Base-by-base conservation (phyloP, 2,329 filamentous ascomycete genomes). In the Chalaropsis ovoidea region DNA sequence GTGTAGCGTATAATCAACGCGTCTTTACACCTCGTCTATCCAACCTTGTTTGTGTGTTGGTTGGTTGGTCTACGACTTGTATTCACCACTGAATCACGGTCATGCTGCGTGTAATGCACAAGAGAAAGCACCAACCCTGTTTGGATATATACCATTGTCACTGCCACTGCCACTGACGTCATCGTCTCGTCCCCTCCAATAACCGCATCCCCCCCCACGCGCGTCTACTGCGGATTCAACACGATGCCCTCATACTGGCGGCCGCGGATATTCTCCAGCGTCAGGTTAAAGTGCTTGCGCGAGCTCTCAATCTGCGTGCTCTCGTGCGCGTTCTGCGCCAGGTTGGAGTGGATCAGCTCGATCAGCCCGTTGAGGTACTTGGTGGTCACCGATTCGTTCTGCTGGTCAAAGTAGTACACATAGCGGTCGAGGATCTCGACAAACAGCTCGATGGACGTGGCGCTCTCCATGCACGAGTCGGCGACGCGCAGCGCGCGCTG, bases 391-490 rank as follows among this genome's bases (percentile, higher is more conserved):
- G 92, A 92, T 77, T 99, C 94, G 76, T 99, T 99, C 74, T 96
- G 90, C 75, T 99, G 93, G 76, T 99, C 94, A 78, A 96, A 99
- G 79, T 97, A 99, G 76, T 99, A 99, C 64, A 97, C 92, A 74
- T 99, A 99, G 75, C 94, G 86, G 75, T 99, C 96, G 65, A 99
- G 79, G 69, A 99, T 99, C 77, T 99, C 94, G 66, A 99, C 93
- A 76, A 99, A 99, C 61, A 99, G 82, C 77, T 99, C 95, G 60
- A 99, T 94, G 2, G 91, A 96, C 3, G 96, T 91, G 6, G 91
- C 90, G 7, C 92, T 94, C 76, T 99, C 95, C 94, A 99, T 99
- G 78, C 94, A 99, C 6, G 94, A 95, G 76, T 99, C 94, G 1
- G 94, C 95, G 35, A 99, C 95, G 43, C 95, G 87, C 10, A 99